Evolutionary conservation across 208 protist species (phyloP).

Genomic region (Eutreptiella sp.): DNA sequence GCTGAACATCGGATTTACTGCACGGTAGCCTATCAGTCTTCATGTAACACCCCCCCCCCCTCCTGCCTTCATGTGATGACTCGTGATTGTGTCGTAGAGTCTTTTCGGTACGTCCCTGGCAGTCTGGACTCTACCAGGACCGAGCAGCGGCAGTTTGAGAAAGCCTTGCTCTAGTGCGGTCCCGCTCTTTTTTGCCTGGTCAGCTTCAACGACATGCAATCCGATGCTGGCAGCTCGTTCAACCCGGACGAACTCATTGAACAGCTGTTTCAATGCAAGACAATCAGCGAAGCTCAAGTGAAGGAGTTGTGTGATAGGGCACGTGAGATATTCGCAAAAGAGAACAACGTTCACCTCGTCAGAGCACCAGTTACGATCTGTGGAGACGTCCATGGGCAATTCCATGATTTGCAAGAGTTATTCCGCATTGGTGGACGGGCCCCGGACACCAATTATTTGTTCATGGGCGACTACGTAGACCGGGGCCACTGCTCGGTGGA

Average conservation of each 20-base stretch:
- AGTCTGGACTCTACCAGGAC: too few species aligned
- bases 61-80: too few species aligned
- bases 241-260: slow-evolving; percentile 77
- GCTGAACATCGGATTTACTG: too few species aligned
- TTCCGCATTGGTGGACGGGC: slow-evolving; percentile 90
- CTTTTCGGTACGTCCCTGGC: too few species aligned
- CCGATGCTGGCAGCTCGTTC: too few species aligned
- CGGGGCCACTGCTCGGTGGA: slow-evolving; percentile 88
- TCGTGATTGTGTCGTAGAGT: too few species aligned
- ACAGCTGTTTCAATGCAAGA: slow-evolving; percentile 67
- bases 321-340: slow-evolving; percentile 81
- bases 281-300: slow-evolving; percentile 73
- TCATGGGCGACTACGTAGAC: slow-evolving; percentile 94
- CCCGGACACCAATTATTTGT: slow-evolving; percentile 96
- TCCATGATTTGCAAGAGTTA: slow-evolving; percentile 96
- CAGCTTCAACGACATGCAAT: too few species aligned
- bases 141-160: too few species aligned
- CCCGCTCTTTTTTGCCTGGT: too few species aligned
- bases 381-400: slow-evolving; percentile 93
- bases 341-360: slow-evolving; percentile 81
- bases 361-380: slow-evolving; percentile 83
- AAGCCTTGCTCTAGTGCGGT: too few species aligned
- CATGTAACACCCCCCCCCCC: too few species aligned
- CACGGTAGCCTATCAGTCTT: too few species aligned
- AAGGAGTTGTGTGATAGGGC: slow-evolving; percentile 73